Evolutionary conservation across 2,329 filamentous ascomycete genomes (phyloP).

Genomic region (Lachnellula suecica): DNA sequence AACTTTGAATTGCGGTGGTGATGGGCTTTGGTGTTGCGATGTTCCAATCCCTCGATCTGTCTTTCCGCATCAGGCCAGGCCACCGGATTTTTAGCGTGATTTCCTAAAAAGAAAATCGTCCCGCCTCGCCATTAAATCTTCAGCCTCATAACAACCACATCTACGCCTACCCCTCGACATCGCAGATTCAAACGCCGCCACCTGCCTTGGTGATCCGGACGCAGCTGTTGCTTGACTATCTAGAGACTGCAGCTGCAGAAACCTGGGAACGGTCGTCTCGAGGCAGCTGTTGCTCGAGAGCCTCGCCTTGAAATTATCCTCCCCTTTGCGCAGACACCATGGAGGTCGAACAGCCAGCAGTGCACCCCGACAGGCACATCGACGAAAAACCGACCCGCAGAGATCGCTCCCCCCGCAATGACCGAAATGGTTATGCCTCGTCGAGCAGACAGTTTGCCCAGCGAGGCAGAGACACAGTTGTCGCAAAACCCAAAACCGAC

Average conservation of each 20-base stretch:
- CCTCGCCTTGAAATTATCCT: background rate
- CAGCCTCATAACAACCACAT: background rate
- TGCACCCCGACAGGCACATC: slow-evolving; percentile 7
- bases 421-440: slow-evolving; percentile 23
- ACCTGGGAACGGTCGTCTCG: background rate
- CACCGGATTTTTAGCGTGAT: background rate
- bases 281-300: background rate
- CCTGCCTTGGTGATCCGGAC: background rate
- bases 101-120: background rate
- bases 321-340: slow-evolving; percentile 3
- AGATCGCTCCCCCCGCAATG: slow-evolving; percentile 21
- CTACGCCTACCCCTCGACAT: background rate
- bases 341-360: slow-evolving; percentile 18
- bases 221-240: background rate
- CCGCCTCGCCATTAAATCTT: background rate
- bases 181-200: background rate
- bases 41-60: slow-evolving; percentile 2
- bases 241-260: background rate
- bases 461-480: slow-evolving; percentile 19
- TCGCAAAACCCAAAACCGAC: slow-evolving; percentile 50
- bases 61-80: no score
- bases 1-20: slow-evolving; percentile 7
- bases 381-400: slow-evolving; percentile 14
- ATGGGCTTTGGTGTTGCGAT: background rate
- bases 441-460: slow-evolving; percentile 12